phyloP scores from a whole-genome alignment of 2,329 filamentous ascomycete species.

The Escovopsis sp. region DNA sequence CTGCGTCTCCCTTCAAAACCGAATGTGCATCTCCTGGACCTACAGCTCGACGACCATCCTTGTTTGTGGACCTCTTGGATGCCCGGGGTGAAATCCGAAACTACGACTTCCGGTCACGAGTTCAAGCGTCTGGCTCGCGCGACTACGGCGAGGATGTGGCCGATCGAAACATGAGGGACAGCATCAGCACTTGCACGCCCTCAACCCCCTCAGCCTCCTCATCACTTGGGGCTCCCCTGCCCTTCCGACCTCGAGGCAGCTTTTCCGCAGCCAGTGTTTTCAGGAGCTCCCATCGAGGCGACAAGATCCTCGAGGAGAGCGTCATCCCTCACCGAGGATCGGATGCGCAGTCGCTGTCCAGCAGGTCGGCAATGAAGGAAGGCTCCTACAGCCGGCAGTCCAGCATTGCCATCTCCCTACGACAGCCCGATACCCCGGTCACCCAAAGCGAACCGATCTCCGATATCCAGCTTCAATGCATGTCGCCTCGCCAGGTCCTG shows the following conservation, averaged over 20 bases:
- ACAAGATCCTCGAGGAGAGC: neutral
- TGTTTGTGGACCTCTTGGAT: slow-evolving; percentile 39
- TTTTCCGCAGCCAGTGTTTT: slow-evolving; percentile 2
- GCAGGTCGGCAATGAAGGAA: neutral
- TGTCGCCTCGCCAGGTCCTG: slow-evolving; percentile 4
- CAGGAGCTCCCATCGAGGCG: neutral
- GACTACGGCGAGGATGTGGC: slow-evolving; percentile 53
- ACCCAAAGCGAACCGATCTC: too few relatives aligned
- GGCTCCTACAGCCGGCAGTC: neutral
- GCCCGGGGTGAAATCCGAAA: slow-evolving; percentile 38
- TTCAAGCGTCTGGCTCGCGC: slow-evolving; percentile 34
- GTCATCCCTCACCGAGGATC: neutral
- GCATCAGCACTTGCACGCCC: slow-evolving; percentile 14
- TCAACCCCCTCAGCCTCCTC: neutral
- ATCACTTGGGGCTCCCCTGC: neutral
- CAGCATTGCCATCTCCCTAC: neutral
- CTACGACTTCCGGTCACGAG: slow-evolving; percentile 31
- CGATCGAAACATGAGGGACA: slow-evolving; percentile 39
- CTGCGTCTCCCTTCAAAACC: neutral
- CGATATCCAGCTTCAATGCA: neutral
- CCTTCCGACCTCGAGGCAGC: slow-evolving; percentile 2
- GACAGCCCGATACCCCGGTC: too few relatives aligned
- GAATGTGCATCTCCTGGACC: neutral
- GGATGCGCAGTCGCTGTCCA: neutral
- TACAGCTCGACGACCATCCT: neutral